These are phyloP conservation scores for Pyropia haitanensis DNA, from an alignment of 23 red algal genomes.

Conservation along the genomic window DNA sequence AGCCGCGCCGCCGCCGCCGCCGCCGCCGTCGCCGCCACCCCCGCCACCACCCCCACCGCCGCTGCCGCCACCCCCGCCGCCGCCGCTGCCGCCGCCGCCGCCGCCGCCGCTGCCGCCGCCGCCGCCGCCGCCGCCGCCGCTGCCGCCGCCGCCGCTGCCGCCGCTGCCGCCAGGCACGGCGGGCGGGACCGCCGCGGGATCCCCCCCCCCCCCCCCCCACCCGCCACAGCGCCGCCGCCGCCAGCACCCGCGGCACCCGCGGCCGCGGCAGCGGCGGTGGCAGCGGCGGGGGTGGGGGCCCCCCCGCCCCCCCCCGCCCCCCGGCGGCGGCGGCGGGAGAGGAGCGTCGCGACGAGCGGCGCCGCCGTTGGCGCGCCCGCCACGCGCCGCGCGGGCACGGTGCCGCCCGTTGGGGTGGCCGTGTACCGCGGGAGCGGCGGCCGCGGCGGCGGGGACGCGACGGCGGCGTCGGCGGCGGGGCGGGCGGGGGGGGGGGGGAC, in stretches of 20 bases:
- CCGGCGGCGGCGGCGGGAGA: neutral
- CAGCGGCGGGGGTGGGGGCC: neutral
- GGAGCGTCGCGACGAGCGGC: constrained; percentile 3
- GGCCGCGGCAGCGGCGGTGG: neutral
- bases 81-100: too few species aligned
- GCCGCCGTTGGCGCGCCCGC: neutral
- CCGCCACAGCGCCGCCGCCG: neutral
- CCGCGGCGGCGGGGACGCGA: neutral
- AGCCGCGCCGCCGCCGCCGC: too few species aligned
- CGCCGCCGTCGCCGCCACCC: too few species aligned
- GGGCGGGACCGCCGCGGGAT: neutral
- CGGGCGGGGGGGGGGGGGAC: neutral
- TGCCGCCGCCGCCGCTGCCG: neutral
- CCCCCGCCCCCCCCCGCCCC: neutral
- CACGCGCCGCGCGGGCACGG: neutral
- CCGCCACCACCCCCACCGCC: too few species aligned
- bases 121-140: neutral
- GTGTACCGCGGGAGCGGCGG: neutral
- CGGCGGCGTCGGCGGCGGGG: neutral
- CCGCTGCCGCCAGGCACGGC: neutral
- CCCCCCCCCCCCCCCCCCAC: too few species aligned
- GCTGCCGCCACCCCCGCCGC: too few species aligned
- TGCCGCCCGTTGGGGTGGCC: neutral
- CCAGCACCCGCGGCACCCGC: neutral
- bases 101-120: too few species aligned